Conservation (phyloP, 2,329 filamentous ascomycete genomes). For the Mollisia scopiformis region DNA sequence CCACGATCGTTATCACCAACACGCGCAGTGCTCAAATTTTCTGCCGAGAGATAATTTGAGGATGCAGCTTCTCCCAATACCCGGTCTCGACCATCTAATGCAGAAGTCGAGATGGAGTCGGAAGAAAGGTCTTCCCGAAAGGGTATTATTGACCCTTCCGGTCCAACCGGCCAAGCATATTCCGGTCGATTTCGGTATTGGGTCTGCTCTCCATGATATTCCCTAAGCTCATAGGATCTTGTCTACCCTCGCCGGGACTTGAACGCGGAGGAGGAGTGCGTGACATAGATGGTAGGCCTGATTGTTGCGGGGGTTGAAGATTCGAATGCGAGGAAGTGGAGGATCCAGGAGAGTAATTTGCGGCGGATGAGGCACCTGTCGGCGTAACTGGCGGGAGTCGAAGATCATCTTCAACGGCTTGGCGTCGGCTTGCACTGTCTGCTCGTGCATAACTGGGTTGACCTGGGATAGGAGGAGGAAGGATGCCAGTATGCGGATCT, state of each 20-base stretch:
- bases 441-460: slow-evolving; percentile 31
- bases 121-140: slow-evolving; percentile 4
- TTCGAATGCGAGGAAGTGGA: slow-evolving; percentile 34
- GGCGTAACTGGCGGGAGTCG: slow-evolving; percentile 39
- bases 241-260: slow-evolving; percentile 31
- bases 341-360: slow-evolving; percentile 37
- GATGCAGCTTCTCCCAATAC: background rate
- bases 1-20: background rate
- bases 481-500: slow-evolving; percentile 39
- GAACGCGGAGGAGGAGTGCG: slow-evolving; percentile 35
- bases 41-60: too few species aligned
- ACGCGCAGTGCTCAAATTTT: background rate
- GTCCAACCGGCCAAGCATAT: slow-evolving; percentile 36
- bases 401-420: slow-evolving; percentile 36
- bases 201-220: slow-evolving; percentile 37
- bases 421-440: slow-evolving; percentile 30
- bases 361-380: slow-evolving; percentile 22
- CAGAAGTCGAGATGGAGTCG: background rate
- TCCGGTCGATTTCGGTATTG: slow-evolving; percentile 36
- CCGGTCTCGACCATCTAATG: background rate
- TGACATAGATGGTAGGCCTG: slow-evolving; percentile 30
- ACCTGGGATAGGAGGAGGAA: slow-evolving; percentile 41
- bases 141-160: slow-evolving; percentile 26
- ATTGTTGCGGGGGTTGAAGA: slow-evolving; percentile 29
- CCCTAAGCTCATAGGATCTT: slow-evolving; percentile 38